Evolutionary conservation across 1,284 basidiomycete genomes (phyloP), one percentile per base, ranked within the genome.

Genomic region (Papiliotrema flavescens): DNA sequence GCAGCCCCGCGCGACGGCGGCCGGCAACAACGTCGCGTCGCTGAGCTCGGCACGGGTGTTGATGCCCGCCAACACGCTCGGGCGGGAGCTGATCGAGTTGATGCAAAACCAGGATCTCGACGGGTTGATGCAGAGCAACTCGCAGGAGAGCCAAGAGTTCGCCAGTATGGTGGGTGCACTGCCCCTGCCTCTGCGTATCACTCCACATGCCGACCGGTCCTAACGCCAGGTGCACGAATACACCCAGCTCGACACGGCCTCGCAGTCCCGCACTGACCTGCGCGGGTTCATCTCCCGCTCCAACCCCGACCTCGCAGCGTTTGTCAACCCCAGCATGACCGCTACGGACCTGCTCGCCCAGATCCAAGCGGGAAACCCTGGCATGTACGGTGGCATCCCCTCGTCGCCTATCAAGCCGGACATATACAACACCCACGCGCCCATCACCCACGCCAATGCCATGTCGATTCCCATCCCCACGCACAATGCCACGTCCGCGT

Each of bases 61-160:
- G 24, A 57, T 57, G 56, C 56, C 56, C 15, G 49, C 57, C 34
- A 57, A 57, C 24, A 53, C 55, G 20, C 37, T 62, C 5, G 57
- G 57, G 9, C n/a, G 54, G 22, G 47, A 56, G 24, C 37, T 59
- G 50, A 50, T 55, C 8, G 42, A 28, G 13, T n/a, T 44, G 6
- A 34, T 44, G n/a, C n/a, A n/a, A n/a, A n/a, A n/a, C n/a, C n/a
- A n/a, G 23, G 39, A 19, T 3, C 7, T 7, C 14, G 44, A 46
- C 28, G 39, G 20, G 17, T 40, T 22, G 39, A 17, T n/a, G 39
- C 39, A 17, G 39, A 22, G 17, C 17, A 40, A 17, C 11, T 32
- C 28, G 28, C 28, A 32, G 28, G 20, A 41, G 7, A 41, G 39
- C 20, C 39, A 41, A 15, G 39, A 41, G 20, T 41, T n/a, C n/a